These are phyloP conservation scores for Penicillium cosmopolitanum DNA, from an alignment of 495 filamentous ascomycete species.

Conservation along the genomic window DNA sequence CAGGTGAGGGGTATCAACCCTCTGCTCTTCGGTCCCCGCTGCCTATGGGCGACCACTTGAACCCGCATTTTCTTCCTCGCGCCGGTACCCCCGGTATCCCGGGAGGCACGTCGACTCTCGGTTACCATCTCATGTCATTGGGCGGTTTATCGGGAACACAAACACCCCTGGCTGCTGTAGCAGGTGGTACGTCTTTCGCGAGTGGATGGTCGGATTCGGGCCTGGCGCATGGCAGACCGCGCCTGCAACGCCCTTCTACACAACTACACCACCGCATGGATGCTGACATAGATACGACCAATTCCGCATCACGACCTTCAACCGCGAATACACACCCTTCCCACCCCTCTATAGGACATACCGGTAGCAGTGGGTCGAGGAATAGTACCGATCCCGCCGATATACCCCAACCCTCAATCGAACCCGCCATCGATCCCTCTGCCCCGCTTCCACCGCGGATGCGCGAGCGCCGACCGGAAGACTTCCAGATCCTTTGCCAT, in stretches of 20 bases:
- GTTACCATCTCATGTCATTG: constrained; percentile 82
- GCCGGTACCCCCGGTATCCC: constrained; percentile 77
- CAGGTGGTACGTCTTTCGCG: constrained; percentile 64
- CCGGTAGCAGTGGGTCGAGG: constrained; percentile 32
- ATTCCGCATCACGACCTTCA: constrained; percentile 47
- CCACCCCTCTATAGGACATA: constrained; percentile 36
- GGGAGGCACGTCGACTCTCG: constrained; percentile 83
- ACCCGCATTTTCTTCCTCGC: constrained; percentile 65
- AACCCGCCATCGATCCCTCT: constrained; percentile 29
- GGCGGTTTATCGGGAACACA: constrained; percentile 78
- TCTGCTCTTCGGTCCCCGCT: constrained; percentile 48
- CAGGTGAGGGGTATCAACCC: constrained; percentile 35
- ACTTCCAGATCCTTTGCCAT: constrained; percentile 88
- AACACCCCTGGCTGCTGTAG: constrained; percentile 85
- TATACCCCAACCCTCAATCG: constrained; percentile 33
- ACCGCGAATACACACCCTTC: constrained; percentile 44
- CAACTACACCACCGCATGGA: constrained; percentile 26
- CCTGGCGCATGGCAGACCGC: constrained; percentile 26
- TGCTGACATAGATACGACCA: constrained; percentile 38
- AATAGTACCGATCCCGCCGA: constrained; percentile 26
- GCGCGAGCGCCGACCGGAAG: constrained; percentile 52
- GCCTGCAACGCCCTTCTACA: constrained; percentile 14
- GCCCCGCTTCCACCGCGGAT: constrained; percentile 43
- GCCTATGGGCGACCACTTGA: constrained; percentile 54
- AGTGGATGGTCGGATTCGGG: constrained; percentile 52